Base-by-base conservation (phyloP, 192 early-diverging fungal genomes). In the Dissophora globulifera region DNA sequence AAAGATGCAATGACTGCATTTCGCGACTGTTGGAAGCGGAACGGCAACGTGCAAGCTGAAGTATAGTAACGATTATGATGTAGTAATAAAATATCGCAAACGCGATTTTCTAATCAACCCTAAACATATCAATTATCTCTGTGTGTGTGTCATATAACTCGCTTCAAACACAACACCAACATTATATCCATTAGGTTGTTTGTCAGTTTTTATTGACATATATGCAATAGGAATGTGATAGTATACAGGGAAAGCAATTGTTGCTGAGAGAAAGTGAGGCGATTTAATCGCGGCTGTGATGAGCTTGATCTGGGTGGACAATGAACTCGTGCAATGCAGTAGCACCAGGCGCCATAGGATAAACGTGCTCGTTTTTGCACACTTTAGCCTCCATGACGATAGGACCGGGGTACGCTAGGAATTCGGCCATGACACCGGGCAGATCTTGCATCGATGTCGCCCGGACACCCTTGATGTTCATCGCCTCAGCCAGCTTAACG, bases 341-440 rank as follows among this genome's bases (percentile, higher is more conserved):
- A 43, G 95, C 95, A 61, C 93, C 97, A 23, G 97, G 94, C 1
- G 94, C 95, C 97, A 99, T 99, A 45, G 97, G 97, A 78, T 90
- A 93, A 23, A 99, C 93, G 76, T 95, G 94, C 82, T 99, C 96
- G 41, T 91, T 76, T 74, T 96, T 96, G 70, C 90, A 91, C 13
- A 98, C 93, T 42, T 93, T 86, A 30, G 89, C 93, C 56, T 99
- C 96, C 69, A 98, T 84, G 55, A 99, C 83, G 54, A 99, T 92
- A 17, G 97, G 97, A 17, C 91, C 91, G 65, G 91, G 86, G 26
- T 85, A 82, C 32, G 84, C 91, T 56, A 99, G 78, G 84, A 99
- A 99, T 79, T 96, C 94, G 42, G 86, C 85, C 86, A 99, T 96
- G 58, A 85, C 91, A 5, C 72, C 86, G 12, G 93, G 88, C 26